Conservation (phyloP, 1,139 yeast genomes). For the Taiozyma sp. region DNA sequence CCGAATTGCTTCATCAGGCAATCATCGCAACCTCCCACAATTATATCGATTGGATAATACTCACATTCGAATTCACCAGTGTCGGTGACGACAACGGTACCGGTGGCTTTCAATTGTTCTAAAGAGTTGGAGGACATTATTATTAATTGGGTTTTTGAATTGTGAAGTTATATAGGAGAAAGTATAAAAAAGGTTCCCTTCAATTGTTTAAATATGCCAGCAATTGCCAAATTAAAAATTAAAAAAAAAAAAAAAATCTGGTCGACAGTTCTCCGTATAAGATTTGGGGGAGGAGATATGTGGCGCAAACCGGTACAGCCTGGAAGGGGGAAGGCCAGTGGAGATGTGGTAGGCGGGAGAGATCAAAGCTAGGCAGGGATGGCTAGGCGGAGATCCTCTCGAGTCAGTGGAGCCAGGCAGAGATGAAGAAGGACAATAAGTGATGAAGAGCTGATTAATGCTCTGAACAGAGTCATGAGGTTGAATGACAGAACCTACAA, state of each 20-base stretch:
- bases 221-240: too few species aligned
- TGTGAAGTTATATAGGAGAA: too few species aligned
- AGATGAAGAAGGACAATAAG: too few species aligned
- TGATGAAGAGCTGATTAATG: background rate
- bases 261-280: constrained; percentile 22
- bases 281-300: background rate
- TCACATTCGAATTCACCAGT: constrained; percentile 92
- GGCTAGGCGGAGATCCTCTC: too few species aligned
- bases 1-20: background rate
- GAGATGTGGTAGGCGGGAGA: background rate
- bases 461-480: too few species aligned
- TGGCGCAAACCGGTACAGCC: constrained; percentile 1
- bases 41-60: constrained; percentile 17
- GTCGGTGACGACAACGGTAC: constrained; percentile 96
- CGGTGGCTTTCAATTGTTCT: constrained; percentile 91
- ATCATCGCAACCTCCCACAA: background rate
- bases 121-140: constrained; percentile 63
- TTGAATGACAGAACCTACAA: too few species aligned
- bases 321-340: background rate
- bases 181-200: background rate
- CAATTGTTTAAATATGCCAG: background rate
- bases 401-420: too few species aligned
- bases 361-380: background rate
- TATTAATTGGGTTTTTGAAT: too few species aligned
- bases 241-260: constrained; percentile 1